Conservation (phyloP, 495 filamentous ascomycete genomes). For the Neurospora sp. region DNA sequence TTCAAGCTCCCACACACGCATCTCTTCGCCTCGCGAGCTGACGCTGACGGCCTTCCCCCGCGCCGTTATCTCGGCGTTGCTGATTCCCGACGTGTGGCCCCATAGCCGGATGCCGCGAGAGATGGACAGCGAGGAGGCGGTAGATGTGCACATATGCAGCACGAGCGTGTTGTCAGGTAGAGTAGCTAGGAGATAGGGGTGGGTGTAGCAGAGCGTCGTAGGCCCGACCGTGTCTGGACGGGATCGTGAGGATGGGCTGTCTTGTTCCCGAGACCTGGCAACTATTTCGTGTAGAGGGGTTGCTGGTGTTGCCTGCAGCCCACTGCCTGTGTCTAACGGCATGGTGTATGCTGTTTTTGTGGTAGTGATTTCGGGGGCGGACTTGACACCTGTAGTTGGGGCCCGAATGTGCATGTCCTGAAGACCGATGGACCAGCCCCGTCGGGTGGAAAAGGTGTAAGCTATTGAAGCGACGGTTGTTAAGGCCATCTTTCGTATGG, state of each 20-base stretch:
- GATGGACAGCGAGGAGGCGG: constrained; percentile 53
- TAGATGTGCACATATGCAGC: constrained; percentile 75
- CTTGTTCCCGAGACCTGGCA: background rate
- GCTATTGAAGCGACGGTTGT: constrained; percentile 72
- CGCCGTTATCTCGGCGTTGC: constrained; percentile 73
- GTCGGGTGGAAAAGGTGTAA: constrained; percentile 59
- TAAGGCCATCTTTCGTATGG: constrained; percentile 51
- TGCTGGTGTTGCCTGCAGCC: constrained; percentile 15
- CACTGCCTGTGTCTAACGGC: constrained; percentile 14
- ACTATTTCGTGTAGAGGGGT: constrained; percentile 2
- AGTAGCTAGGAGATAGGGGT: constrained; percentile 84
- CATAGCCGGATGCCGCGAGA: constrained; percentile 69
- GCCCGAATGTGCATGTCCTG: constrained; percentile 66
- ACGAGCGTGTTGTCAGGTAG: constrained; percentile 89
- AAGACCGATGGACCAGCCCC: constrained; percentile 80
- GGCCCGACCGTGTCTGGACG: constrained; percentile 33
- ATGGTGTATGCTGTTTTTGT: constrained; percentile 34
- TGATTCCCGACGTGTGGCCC: constrained; percentile 91
- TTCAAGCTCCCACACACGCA: constrained; percentile 93
- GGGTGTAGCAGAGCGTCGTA: constrained; percentile 73
- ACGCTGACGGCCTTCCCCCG: constrained; percentile 88
- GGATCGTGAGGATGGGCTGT: background rate
- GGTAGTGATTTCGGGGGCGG: constrained; percentile 35
- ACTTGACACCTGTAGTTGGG: constrained; percentile 10
- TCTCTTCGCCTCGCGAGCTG: constrained; percentile 68